These are phyloP conservation scores for Aspergillus wentii DNA, from an alignment of 495 filamentous ascomycete species.

Conservation along the genomic window DNA sequence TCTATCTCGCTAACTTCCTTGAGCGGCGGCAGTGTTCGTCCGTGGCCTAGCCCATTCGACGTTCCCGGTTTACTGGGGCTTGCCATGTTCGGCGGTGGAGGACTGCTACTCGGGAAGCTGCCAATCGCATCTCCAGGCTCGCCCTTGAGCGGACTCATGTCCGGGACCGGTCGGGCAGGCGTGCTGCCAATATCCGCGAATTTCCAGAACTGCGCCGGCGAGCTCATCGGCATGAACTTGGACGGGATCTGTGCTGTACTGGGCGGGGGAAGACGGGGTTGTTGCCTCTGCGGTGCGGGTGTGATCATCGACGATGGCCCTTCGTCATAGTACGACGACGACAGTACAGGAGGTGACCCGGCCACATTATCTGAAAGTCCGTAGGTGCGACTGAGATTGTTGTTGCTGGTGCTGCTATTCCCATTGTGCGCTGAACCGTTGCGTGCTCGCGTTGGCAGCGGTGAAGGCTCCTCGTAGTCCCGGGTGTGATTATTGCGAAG, in stretches of 20 bases:
- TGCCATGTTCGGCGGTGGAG: conserved; percentile 46
- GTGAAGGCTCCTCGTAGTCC: conserved; percentile 52
- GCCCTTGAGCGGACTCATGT: conserved; percentile 57
- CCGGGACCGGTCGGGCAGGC: conserved; percentile 59
- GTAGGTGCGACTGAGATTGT: conserved; percentile 45
- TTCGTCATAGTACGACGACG: conserved; percentile 59
- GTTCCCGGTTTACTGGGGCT: conserved; percentile 44
- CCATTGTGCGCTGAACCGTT: conserved; percentile 24
- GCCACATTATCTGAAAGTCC: conserved; percentile 54
- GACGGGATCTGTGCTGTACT: conserved; percentile 86
- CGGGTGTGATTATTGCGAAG: conserved; percentile 29
- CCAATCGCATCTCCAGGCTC: conserved; percentile 39
- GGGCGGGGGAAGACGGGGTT: conserved; percentile 79
- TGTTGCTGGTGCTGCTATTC: conserved; percentile 52
- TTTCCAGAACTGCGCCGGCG: conserved; percentile 97
- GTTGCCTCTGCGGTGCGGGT: conserved; percentile 76
- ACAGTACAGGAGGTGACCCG: conserved; percentile 65
- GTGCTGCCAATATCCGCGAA: conserved; percentile 69
- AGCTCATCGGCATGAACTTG: conserved; percentile 91
- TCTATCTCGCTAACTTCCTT: conserved; percentile 16
- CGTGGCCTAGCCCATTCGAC: conserved; percentile 28
- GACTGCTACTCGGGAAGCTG: conserved; percentile 64
- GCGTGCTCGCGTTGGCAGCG: conserved; percentile 47
- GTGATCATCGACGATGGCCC: conserved; percentile 65
- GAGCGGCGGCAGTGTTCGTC: conserved; percentile 30